Evolutionary conservation across 2,329 filamentous ascomycete genomes (phyloP), one percentile per base, ranked within the genome.

Genomic region (Hymenoscyphus fraxineus): DNA sequence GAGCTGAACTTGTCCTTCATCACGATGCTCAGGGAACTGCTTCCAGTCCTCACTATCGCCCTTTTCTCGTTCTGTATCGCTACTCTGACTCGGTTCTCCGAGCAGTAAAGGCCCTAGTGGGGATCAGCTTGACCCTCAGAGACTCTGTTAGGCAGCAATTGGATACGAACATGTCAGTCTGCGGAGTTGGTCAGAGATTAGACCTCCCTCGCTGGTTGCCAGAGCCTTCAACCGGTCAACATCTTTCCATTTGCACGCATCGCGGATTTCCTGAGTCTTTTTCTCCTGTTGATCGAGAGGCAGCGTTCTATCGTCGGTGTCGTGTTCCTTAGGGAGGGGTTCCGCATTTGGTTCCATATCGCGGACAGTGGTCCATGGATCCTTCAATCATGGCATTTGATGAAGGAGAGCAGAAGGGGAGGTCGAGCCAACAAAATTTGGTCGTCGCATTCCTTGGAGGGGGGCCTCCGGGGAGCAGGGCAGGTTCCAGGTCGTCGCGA

Each of bases 1-100:
- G 58, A 98, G 83, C 73, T 88, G 85, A 47, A 99, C 93, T 78
- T 99, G 95, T 59, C 90, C 88, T 77, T 99, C 95, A 73, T 99
- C 95, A 40, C 80, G 80, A 78, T 99, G 95, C n/a, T 78, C 82
- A 38, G 89, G 85, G 51, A 97, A 79, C 35, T 40, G 91, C 58
- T 76, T 73, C 72, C 72, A 74, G 60, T 58, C 67, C 7, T 63
- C 58, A 15, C 16, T 60, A n/a, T 64, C 65, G 64, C 74, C 68
- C 12, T 75, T 67, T 51, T 68, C 63, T 44, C 44, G 58, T 22
- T 68, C 66, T 41, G 58, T 58, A 56, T 66, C 69, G 60, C 31
- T 64, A 57, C 66, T 66, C 58, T 61, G 65, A 59, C 59, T 58
- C 35, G 71, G 64, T 47, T 74, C 69, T 0, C 83, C 84, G 6